Evolutionary conservation across 805 yeast species (phyloP).

Genomic region (Monosporozyma aquatica): DNA sequence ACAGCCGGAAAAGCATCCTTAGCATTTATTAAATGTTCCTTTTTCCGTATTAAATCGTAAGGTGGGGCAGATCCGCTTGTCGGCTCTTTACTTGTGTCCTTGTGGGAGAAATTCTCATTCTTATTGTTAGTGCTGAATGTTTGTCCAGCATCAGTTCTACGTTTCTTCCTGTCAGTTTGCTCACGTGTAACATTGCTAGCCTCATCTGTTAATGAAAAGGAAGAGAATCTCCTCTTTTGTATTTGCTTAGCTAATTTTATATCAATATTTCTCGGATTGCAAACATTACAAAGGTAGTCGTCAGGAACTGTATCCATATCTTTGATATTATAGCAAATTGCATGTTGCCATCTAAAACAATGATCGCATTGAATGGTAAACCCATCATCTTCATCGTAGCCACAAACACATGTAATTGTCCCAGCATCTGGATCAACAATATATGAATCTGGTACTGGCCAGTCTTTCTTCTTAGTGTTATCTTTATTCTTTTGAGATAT

Average conservation of each 20-base stretch:
- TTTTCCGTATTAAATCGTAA: constrained; percentile 26
- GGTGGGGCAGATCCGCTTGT: not conserved
- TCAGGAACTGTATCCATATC: constrained; percentile 74
- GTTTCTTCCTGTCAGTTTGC: constrained; percentile 3
- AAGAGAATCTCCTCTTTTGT: constrained; percentile 23
- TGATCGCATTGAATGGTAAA: constrained; percentile 90
- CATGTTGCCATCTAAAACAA: constrained; percentile 93
- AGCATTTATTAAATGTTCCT: constrained; percentile 30
- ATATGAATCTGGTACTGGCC: constrained; percentile 36
- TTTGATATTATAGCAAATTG: constrained; percentile 74
- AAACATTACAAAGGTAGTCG: constrained; percentile 66
- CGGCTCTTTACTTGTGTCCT: not conserved
- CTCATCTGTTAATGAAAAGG: not conserved
- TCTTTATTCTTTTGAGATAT: not conserved
- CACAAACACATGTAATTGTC: constrained; percentile 82
- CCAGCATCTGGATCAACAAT: constrained; percentile 78
- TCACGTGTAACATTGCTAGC: constrained; percentile 4
- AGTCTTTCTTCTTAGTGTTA: constrained; percentile 5
- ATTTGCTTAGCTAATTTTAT: constrained; percentile 34
- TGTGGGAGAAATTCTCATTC: not conserved
- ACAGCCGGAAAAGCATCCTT: constrained; percentile 31
- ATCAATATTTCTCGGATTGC: constrained; percentile 49
- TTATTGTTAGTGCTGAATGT: constrained; percentile 9
- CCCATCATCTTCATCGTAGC: constrained; percentile 80
- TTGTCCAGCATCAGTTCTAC: constrained; percentile 19